phyloP scores from a whole-genome alignment of 1,284 basidiomycete genomes.

The Somion occarium region DNA sequence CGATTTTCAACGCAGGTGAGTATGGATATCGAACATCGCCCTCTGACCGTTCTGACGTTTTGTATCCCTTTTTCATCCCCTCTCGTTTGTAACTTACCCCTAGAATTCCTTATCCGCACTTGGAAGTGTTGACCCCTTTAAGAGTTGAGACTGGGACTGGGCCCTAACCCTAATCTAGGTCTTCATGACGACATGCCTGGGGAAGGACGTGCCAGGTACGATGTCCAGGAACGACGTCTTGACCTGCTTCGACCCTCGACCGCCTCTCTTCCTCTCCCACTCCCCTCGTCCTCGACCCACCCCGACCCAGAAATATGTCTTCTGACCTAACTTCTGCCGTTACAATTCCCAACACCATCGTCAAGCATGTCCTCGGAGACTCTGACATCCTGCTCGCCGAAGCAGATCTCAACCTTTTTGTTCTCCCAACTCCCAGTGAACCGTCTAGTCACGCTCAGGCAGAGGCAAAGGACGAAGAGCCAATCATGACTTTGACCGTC shows the following conservation, averaged over 20 bases:
- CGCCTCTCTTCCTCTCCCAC: background rate
- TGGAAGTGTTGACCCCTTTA: too few relatives aligned
- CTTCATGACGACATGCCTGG: background rate
- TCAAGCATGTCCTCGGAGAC: constrained; percentile 23
- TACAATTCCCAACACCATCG: constrained; percentile 20
- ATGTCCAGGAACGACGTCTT: too few relatives aligned
- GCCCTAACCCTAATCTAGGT: background rate
- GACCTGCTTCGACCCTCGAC: background rate
- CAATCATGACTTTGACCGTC: constrained; percentile 20
- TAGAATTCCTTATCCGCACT: too few relatives aligned
- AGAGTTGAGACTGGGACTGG: too few relatives aligned
- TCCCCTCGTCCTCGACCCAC: background rate
- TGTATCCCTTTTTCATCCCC: too few relatives aligned
- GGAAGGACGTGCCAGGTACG: too few relatives aligned
- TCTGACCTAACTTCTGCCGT: constrained; percentile 6
- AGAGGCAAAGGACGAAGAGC: constrained; percentile 1
- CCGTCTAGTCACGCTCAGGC: background rate
- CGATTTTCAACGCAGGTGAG: too few relatives aligned
- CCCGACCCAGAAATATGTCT: background rate
- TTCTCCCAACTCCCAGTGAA: background rate
- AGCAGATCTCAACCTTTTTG: constrained; percentile 20
- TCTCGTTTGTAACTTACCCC: too few relatives aligned
- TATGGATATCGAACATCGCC: too few relatives aligned
- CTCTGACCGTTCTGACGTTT: too few relatives aligned
- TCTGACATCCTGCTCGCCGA: constrained; percentile 19